A percentile compares a stretch with the other conserved stretches of the same genome.
Evolutionary conservation across 2,329 filamentous ascomycete species (phyloP).

Genomic region (Aspergillus pseudonomiae): DNA sequence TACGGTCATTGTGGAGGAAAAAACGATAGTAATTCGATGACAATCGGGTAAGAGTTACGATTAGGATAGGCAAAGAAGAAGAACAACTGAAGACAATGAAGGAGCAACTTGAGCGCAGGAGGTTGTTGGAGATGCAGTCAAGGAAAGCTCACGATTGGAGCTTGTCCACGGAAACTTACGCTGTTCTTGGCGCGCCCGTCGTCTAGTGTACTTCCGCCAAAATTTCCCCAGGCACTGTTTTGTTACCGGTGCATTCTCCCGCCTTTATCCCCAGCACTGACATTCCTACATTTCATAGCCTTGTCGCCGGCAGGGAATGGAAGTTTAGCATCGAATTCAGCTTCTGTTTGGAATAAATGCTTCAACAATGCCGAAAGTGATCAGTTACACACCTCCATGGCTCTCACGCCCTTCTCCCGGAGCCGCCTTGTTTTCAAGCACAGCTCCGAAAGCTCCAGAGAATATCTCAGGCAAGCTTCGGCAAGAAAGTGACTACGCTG

Average conservation of each 20-base stretch:
- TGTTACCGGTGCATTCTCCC: conserved; percentile 6
- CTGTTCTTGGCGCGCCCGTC: conserved; percentile 24
- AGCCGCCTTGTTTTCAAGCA: conserved; percentile 71
- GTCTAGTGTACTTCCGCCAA: conserved; percentile 12
- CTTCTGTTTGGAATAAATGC: conserved; percentile 9
- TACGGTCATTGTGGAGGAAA: conserved; percentile 31
- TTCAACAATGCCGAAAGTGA: conserved; percentile 76
- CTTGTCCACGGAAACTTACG: conserved; percentile 14
- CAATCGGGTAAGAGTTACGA: neutral
- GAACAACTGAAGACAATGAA: conserved; percentile 8
- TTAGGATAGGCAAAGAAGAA: neutral
- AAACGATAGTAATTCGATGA: too few relatives aligned
- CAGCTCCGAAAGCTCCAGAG: conserved; percentile 45
- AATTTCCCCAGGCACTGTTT: conserved; percentile 17
- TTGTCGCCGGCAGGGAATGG: neutral
- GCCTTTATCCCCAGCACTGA: neutral
- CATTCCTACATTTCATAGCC: neutral
- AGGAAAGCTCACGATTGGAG: neutral
- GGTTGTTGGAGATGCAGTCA: conserved; percentile 18
- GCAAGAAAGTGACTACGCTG: conserved; percentile 27
- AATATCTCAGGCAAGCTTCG: conserved; percentile 24
- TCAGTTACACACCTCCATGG: conserved; percentile 85
- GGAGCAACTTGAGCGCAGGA: conserved; percentile 15
- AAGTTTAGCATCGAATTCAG: neutral
- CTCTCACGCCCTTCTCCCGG: conserved; percentile 77